Evolutionary conservation across 2,329 filamentous ascomycete genomes (phyloP), one percentile per base, ranked within the genome.

Genomic region (Alternaria ethzedia): DNA sequence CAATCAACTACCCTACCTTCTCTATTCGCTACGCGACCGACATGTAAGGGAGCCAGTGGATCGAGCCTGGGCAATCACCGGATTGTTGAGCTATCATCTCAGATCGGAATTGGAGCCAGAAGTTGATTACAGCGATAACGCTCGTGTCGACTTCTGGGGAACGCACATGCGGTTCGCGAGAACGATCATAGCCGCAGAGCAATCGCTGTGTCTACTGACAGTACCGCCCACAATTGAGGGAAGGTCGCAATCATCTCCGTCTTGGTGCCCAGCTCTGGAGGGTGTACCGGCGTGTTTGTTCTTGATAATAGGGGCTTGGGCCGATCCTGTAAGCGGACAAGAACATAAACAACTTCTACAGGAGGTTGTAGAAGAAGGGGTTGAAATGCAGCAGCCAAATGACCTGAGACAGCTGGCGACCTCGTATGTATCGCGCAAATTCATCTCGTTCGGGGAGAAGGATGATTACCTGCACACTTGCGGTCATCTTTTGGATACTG

Each of bases 281-380:
- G 49, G 49, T 3, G 30, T 15, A 10, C 15, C 6, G 3, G 20
- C 13, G 2, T 51, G 49, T 5, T 0, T 0, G 1, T 1, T 23
- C 12, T 0, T 6, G 4, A 32, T 23, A 11, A 0, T 0, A 10
- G 28, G 28, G 1, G 0, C 0, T 2, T 51, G 49, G 28, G 13
- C 2, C 2, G 0, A 1, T 5, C 12, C 0, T 21, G 5, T 23
- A 3, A 51, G 28, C 7, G 12, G 8, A 32, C 7, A 32, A 0
- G 0, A 2, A 1, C 0, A 32, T 3, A 0, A 15, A 15, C 0
- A 2, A 15, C 49, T 51, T 6, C 20, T 36, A 0, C 8, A n/a
- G 0, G 28, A 36, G 2, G 3, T 2, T 0, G 0, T 5, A 10
- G 28, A 51, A 1, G 49, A 51, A 36, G 11, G 2, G 5, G 9